Evolutionary conservation across 1,139 yeast species (phyloP).

Genomic region (Yamadazyma triangularis): DNA sequence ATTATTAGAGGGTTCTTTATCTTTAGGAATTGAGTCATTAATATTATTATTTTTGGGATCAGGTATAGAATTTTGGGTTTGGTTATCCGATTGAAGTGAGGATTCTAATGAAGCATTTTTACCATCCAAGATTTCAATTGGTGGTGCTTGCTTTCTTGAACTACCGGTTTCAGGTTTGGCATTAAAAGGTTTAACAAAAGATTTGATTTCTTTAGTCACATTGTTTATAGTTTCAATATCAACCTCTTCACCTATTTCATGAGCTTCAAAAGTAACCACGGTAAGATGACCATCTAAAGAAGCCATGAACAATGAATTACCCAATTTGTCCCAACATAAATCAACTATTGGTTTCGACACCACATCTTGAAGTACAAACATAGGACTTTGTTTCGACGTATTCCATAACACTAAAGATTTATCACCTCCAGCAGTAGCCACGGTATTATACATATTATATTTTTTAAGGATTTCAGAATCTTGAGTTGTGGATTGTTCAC

Average conservation of each 20-base stretch:
- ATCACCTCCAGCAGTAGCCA: conserved; percentile 89
- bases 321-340: conserved; percentile 62
- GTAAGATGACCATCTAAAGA: conserved; percentile 53
- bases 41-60: conserved; percentile 1
- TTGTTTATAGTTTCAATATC: conserved; percentile 11
- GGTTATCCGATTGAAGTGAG: background rate
- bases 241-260: conserved; percentile 47
- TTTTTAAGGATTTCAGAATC: conserved; percentile 4
- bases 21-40: too few species aligned
- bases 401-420: conserved; percentile 85
- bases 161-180: conserved; percentile 26
- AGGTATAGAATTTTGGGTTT: too few species aligned
- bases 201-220: conserved; percentile 17
- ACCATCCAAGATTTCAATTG: conserved; percentile 27
- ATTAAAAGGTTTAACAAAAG: conserved; percentile 25
- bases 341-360: conserved; percentile 65
- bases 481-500: background rate
- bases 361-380: conserved; percentile 64
- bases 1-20: too few species aligned
- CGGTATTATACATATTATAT: conserved; percentile 43
- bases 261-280: conserved; percentile 45
- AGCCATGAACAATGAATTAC: conserved; percentile 45
- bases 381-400: conserved; percentile 67
- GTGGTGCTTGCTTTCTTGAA: conserved; percentile 16
- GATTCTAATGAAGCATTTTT: conserved; percentile 19